Percentiles rank a stretch among this genome's conserved stretches.
These are phyloP conservation scores for Populus ilicifolia DNA, from an alignment of 345 rosid genomes.

Conservation along the genomic window DNA sequence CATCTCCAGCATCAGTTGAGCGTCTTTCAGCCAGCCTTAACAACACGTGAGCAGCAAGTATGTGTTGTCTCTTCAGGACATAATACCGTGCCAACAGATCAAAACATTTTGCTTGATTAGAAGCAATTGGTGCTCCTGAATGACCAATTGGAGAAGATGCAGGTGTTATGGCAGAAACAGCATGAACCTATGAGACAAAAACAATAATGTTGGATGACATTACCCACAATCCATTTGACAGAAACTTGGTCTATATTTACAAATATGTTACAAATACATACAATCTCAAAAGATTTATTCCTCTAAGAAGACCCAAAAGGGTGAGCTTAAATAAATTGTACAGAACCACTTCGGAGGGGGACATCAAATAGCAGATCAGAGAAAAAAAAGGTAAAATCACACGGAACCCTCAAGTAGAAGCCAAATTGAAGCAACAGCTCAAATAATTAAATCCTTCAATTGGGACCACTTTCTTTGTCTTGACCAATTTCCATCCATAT, in stretches of 20 bases:
- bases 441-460: no score
- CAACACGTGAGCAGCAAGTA: constrained; percentile 91
- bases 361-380: neutral
- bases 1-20: constrained; percentile 51
- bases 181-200: constrained; percentile 46
- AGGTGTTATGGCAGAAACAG: constrained; percentile 45
- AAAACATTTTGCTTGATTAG: constrained; percentile 71
- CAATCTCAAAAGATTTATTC: neutral
- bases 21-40: constrained; percentile 92
- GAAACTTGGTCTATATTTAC: constrained; percentile 1
- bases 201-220: constrained; percentile 1
- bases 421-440: no score
- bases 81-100: constrained; percentile 91
- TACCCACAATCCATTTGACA: neutral
- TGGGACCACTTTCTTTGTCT: neutral
- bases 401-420: no score
- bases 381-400: neutral
- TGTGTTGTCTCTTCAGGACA: constrained; percentile 85
- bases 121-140: constrained; percentile 47
- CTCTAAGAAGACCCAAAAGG: constrained; percentile 8
- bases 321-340: no score
- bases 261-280: constrained; percentile 4
- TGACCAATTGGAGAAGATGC: constrained; percentile 54
- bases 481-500: neutral
- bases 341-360: neutral